Conservation (phyloP, 164 flowering plant genomes). For the Berberis thunbergii region DNA sequence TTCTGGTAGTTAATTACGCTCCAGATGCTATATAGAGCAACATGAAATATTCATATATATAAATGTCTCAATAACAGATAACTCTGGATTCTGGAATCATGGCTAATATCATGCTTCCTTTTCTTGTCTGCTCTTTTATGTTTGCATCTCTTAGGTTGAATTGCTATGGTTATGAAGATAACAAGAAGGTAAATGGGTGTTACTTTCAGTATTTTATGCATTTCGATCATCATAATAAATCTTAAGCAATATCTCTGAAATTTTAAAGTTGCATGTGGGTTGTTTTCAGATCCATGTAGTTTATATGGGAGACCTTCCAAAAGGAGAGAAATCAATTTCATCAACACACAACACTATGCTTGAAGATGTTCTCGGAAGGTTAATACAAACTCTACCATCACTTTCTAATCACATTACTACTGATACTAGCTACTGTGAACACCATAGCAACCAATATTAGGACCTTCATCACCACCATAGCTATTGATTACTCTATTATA, state of each 20-base stretch:
- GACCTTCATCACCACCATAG: too few relatives aligned
- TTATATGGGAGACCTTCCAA: constrained; percentile 36
- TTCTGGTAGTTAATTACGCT: too few relatives aligned
- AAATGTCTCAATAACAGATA: too few relatives aligned
- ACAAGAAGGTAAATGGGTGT: neutral
- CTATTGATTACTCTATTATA: too few relatives aligned
- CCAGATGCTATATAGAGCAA: too few relatives aligned
- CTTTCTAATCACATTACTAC: too few relatives aligned
- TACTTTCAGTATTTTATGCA: neutral
- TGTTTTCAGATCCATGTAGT: constrained; percentile 28
- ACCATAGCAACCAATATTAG: too few relatives aligned
- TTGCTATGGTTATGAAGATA: neutral
- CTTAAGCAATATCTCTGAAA: neutral
- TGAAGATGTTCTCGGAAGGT: constrained; percentile 27
- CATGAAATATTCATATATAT: too few relatives aligned
- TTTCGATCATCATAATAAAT: neutral
- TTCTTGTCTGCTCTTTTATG: neutral
- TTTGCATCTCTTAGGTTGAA: neutral
- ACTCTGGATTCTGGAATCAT: neutral
- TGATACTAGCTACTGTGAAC: too few relatives aligned
- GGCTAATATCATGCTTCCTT: neutral
- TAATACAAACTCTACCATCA: neutral
- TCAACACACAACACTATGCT: constrained; percentile 30
- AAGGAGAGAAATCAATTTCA: constrained; percentile 6
- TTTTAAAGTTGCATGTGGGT: neutral